Conservation (phyloP, 192 early-diverging fungal species). For the Allomyces javanicus region DNA sequence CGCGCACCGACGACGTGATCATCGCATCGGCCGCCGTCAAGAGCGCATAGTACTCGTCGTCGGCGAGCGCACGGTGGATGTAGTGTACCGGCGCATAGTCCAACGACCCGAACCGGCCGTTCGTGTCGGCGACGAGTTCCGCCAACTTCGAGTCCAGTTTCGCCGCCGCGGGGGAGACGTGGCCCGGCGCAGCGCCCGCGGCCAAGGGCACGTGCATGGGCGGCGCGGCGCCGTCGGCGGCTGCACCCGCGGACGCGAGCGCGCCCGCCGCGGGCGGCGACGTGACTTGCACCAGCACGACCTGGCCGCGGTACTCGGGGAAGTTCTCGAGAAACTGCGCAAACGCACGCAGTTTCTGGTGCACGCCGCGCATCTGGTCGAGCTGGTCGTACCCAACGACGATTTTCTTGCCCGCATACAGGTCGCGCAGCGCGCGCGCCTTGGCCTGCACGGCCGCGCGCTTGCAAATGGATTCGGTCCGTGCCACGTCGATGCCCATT, state of each 20-base stretch:
- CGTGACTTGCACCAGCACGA: constrained; percentile 88
- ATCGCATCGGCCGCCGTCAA: constrained; percentile 83
- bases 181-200: background rate
- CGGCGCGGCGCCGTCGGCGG: too few relatives aligned
- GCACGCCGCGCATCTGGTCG: constrained; percentile 81
- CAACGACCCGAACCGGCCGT: constrained; percentile 81
- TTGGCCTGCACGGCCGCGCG: constrained; percentile 54
- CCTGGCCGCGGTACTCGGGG: constrained; percentile 81
- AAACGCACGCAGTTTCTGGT: constrained; percentile 88
- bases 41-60: constrained; percentile 88
- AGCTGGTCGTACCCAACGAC: constrained; percentile 93
- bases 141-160: constrained; percentile 61
- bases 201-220: too few relatives aligned
- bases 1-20: constrained; percentile 75
- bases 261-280: constrained; percentile 56
- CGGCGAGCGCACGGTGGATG: constrained; percentile 76
- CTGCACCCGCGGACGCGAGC: constrained; percentile 22
- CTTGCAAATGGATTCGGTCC: constrained; percentile 28
- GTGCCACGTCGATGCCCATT: constrained; percentile 83
- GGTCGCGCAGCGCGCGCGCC: constrained; percentile 54
- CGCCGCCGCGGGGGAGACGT: background rate
- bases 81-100: constrained; percentile 90
- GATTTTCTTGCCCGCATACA: constrained; percentile 75
- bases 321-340: constrained; percentile 75
- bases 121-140: constrained; percentile 82